Base-by-base conservation (phyloP, 192 early-diverging fungal genomes). In the Fimicolochytrium jonesii region DNA sequence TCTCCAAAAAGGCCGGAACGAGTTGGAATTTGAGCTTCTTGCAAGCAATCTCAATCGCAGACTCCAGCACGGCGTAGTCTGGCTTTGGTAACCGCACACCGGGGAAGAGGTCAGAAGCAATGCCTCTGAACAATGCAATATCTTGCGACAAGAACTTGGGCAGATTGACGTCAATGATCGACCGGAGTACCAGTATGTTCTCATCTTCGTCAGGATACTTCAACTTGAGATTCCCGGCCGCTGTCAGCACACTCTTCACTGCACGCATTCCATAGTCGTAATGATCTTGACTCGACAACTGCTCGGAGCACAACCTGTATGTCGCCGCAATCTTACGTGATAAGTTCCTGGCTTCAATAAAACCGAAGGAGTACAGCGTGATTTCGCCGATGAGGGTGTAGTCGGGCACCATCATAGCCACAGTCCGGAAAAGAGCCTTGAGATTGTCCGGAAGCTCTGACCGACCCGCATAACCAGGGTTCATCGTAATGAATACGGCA, bases 401-500 rank as follows among this genome's bases (percentile, higher is more conserved):
- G 51, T 85, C 83, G 2, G 79, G 79, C 25, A 82, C 83, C 83
- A 85, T 83, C 83, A 83, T 83, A 0, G 80, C 83, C n/a, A 85
- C 75, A 2, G 70, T 78, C 13, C 77, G 52, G 30, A 82, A 78
- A 5, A 77, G 48, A 0, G 75, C 82, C 36, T 78, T 79, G 18
- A 80, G 51, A 58, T 80, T 80, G 50, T 80, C 78, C 2, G 78
- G 78, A 4, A 80, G 66, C 50, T 79, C 76, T 6, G 70, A 73
- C 9, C 76, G 70, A 10, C 82, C 82, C 26, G 83, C 83, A 74
- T 85, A 85, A 13, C 83, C 83, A 11, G 83, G 83, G 67, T 85
- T 85, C 83, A 85, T 85, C 6, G 83, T 85, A 56, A 85, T 85
- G 57, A 85, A 85, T 9, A 84, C 82, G 6, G 83, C 83, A 56